phyloP scores from a whole-genome alignment of 2,329 filamentous ascomycete genomes.

The Clarireedia sp. region DNA sequence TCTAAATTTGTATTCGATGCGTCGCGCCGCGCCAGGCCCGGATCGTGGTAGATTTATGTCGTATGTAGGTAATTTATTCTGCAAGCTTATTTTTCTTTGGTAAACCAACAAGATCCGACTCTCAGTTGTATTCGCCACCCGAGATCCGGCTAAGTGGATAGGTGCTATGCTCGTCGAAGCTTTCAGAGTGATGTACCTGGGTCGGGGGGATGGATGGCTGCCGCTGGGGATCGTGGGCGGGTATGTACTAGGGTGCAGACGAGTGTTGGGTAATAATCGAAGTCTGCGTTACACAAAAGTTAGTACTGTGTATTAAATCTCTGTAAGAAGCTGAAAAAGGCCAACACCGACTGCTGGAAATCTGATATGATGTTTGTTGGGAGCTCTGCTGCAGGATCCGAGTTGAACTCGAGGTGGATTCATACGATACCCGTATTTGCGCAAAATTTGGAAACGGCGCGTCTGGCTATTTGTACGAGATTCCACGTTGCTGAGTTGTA shows the following conservation, averaged over 20 bases:
- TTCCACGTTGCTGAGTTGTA: constrained; percentile 23
- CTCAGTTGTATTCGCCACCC: constrained; percentile 4
- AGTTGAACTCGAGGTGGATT: background rate
- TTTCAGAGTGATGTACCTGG: constrained; percentile 11
- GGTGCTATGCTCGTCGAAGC: constrained; percentile 8
- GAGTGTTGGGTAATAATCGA: constrained; percentile 18
- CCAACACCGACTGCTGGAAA: background rate
- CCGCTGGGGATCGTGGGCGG: constrained; percentile 19
- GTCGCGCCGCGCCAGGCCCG: background rate
- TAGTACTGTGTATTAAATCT: background rate
- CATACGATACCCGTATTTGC: background rate
- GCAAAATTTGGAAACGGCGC: constrained; percentile 8
- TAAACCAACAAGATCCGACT: constrained; percentile 10
- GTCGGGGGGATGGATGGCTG: constrained; percentile 15
- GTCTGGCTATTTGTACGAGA: constrained; percentile 10
- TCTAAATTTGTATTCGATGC: constrained; percentile 2
- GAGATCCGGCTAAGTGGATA: constrained; percentile 14
- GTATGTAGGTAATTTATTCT: constrained; percentile 7
- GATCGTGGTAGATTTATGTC: background rate
- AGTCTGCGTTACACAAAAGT: constrained; percentile 5
- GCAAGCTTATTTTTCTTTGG: constrained; percentile 1
- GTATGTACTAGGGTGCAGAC: constrained; percentile 21
- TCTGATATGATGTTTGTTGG: background rate
- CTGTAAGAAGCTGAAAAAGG: background rate
- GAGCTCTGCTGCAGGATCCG: background rate